Evolutionary conservation across 768 basidiomycete genomes (phyloP).

Genomic region (Mycena galericulata): DNA sequence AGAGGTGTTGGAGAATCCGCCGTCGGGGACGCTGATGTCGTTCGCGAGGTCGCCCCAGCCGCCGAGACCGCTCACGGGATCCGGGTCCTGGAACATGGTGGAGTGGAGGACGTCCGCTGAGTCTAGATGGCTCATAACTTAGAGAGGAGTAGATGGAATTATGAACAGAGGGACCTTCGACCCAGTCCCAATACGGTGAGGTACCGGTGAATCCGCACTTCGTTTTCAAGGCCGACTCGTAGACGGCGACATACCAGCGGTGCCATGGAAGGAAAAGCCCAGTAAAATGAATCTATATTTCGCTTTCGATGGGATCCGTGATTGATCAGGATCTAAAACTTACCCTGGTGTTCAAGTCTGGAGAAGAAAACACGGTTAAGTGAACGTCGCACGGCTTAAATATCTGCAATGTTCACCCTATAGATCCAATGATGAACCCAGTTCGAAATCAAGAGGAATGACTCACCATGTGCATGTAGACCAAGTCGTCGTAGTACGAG

Average conservation of each 20-base stretch:
- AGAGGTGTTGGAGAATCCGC: slow-evolving; percentile 40
- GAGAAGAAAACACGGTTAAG: neutral
- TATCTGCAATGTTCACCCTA: too few species aligned
- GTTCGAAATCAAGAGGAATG: neutral
- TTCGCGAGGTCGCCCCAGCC: slow-evolving; percentile 38
- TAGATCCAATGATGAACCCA: too few species aligned
- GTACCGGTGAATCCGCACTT: slow-evolving; percentile 25
- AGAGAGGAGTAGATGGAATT: neutral
- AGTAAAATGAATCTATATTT: slow-evolving; percentile 24
- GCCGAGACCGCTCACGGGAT: slow-evolving; percentile 36
- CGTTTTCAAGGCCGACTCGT: slow-evolving; percentile 19
- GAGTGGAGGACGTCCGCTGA: slow-evolving; percentile 33
- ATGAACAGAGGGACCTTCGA: slow-evolving; percentile 8
- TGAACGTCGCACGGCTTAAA: too few species aligned
- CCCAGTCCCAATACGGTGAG: slow-evolving; percentile 34
- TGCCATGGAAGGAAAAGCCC: slow-evolving; percentile 33
- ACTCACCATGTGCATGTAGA: slow-evolving; percentile 23
- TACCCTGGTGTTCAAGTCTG: slow-evolving; percentile 15
- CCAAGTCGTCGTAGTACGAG: slow-evolving; percentile 37
- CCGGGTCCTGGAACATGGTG: slow-evolving; percentile 32
- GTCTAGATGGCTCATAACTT: neutral
- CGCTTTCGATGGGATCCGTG: neutral
- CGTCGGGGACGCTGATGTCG: slow-evolving; percentile 40
- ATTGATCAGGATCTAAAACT: neutral
- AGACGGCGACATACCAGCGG: slow-evolving; percentile 28